Evolutionary conservation across 371 early-diverging fungal genomes (phyloP).

Genomic region (Mucor velutinosus): DNA sequence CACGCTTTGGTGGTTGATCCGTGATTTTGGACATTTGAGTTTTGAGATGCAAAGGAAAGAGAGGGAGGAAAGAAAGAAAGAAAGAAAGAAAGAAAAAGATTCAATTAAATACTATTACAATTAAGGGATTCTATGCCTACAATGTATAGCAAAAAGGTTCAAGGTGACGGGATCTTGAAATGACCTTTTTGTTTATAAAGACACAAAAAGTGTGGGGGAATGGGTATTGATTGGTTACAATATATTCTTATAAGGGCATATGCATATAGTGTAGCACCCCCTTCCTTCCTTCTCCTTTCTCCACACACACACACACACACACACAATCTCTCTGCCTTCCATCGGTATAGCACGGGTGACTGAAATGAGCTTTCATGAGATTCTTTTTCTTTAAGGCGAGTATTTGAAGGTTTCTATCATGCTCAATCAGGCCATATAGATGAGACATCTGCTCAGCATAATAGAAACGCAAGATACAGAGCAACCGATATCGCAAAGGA

Average conservation of each 20-base stretch:
- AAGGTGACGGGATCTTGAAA: slow-evolving; percentile 2
- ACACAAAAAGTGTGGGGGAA: slow-evolving; percentile 18
- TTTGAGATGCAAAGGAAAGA: slow-evolving; percentile 8
- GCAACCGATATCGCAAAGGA: not conserved
- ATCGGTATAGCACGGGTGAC: not conserved
- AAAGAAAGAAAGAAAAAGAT: slow-evolving; percentile 13
- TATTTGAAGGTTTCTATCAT: too few species aligned
- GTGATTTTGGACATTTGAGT: slow-evolving; percentile 12
- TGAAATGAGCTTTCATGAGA: not conserved
- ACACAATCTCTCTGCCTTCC: not conserved
- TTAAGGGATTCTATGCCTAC: not conserved
- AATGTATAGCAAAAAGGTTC: not conserved
- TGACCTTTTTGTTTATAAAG: slow-evolving; percentile 10
- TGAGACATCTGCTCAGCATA: too few species aligned
- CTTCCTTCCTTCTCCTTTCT: not conserved
- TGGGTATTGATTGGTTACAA: slow-evolving; percentile 8
- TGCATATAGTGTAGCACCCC: slow-evolving; percentile 3
- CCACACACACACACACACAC: not conserved
- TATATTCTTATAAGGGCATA: slow-evolving; percentile 9
- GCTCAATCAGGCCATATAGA: too few species aligned
- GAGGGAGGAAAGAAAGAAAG: not conserved
- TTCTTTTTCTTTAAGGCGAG: not conserved
- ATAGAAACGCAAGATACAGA: not conserved
- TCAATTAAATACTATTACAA: slow-evolving; percentile 4
- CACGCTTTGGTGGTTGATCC: slow-evolving; percentile 28